Conservation (phyloP, 805 yeast genomes). For the Candida sithepensis region DNA sequence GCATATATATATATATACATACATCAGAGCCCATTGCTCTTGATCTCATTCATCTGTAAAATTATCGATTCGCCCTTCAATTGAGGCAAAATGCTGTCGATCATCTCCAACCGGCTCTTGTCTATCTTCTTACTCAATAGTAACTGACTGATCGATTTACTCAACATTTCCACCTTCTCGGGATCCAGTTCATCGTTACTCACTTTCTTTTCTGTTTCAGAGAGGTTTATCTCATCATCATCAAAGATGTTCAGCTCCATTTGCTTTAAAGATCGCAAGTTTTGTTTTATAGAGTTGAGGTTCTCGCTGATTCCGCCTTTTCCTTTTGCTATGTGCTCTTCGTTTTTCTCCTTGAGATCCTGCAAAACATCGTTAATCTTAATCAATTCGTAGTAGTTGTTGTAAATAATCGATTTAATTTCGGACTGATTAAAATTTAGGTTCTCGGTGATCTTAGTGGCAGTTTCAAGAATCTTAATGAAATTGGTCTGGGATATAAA, state of each 20-base stretch:
- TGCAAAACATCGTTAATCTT: conserved; percentile 57
- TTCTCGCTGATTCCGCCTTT: conserved; percentile 21
- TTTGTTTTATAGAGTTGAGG: conserved; percentile 22
- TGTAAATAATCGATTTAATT: conserved; percentile 68
- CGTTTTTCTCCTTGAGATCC: conserved; percentile 28
- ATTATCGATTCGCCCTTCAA: conserved; percentile 21
- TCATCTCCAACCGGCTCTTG: conserved; percentile 10
- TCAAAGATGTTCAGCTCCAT: conserved; percentile 12
- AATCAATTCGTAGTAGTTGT: conserved; percentile 70
- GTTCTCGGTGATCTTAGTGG: conserved; percentile 40
- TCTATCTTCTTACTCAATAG: conserved; percentile 14
- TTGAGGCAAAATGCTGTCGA: conserved; percentile 18
- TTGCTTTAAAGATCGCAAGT: conserved; percentile 16
- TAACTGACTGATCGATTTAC: conserved; percentile 17
- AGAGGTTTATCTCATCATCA: neutral
- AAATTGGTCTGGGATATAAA: conserved; percentile 30
- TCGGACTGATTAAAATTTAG: conserved; percentile 54
- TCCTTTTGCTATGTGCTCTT: conserved; percentile 13
- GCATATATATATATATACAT: neutral
- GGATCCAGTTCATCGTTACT: neutral
- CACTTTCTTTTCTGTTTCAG: neutral
- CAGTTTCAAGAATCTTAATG: conserved; percentile 31
- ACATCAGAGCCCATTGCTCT: conserved; percentile 11
- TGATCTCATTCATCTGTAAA: conserved; percentile 25
- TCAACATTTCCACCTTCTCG: conserved; percentile 6